A percentile compares a stretch with the other conserved stretches of the same genome.
phyloP scores from a whole-genome alignment of 2,329 filamentous ascomycete genomes.

The Corinectria fuckeliana region DNA sequence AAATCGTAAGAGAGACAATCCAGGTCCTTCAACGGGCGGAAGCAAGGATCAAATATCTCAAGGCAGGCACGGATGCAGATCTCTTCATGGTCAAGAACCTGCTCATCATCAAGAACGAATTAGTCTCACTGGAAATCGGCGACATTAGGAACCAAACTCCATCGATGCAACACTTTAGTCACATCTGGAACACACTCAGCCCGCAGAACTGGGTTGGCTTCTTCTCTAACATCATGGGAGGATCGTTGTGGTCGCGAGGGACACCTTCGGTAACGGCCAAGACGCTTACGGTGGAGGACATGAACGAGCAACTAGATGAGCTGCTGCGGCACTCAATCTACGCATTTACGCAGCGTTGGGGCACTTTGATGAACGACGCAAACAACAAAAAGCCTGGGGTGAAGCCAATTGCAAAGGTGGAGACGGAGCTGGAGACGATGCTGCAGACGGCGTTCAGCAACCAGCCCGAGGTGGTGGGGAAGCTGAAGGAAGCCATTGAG shows the following conservation, averaged over 20 bases:
- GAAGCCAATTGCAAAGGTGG: constrained; percentile 58
- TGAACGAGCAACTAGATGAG: constrained; percentile 70
- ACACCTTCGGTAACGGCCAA: constrained; percentile 46
- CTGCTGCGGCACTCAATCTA: constrained; percentile 67
- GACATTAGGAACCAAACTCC: constrained; percentile 60
- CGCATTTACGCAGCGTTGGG: constrained; percentile 68
- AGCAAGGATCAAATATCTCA: constrained; percentile 69
- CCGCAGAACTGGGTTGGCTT: constrained; percentile 65
- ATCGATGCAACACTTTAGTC: constrained; percentile 66
- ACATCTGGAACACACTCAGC: constrained; percentile 69
- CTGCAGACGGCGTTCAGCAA: constrained; percentile 65
- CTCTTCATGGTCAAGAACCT: constrained; percentile 96
- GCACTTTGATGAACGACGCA: constrained; percentile 57
- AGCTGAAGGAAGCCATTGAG: constrained; percentile 67
- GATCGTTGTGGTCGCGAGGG: constrained; percentile 56
- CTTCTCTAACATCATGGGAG: constrained; percentile 63
- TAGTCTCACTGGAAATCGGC: constrained; percentile 93
- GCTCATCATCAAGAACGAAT: constrained; percentile 92
- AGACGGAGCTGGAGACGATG: constrained; percentile 62
- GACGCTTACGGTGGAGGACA: constrained; percentile 59
- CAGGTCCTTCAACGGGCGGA: constrained; percentile 81
- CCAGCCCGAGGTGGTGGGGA: constrained; percentile 64
- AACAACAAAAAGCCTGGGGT: constrained; percentile 54
- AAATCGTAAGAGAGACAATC: constrained; percentile 89
- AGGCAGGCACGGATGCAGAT: constrained; percentile 72